Evolutionary conservation across 352 stramenopile species (phyloP).

Genomic region (Phytopythium delawarense): DNA sequence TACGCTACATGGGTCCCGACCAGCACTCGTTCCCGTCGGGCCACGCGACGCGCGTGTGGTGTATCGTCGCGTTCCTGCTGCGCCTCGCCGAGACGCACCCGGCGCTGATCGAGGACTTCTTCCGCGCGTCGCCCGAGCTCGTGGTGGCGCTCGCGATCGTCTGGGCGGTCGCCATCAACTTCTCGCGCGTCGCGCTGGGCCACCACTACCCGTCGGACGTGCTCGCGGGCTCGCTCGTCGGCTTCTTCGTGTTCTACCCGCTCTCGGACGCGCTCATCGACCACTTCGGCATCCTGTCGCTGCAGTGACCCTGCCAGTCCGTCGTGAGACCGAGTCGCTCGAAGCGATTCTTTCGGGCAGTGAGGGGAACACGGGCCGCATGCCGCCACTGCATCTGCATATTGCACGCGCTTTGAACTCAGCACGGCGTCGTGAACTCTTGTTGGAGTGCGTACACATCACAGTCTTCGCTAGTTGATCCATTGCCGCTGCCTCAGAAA

Average conservation of each 20-base stretch:
- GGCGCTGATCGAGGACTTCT: constrained; percentile 24
- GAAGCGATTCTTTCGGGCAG: too few relatives aligned
- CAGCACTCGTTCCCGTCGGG: constrained; percentile 69
- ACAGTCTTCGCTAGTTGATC: background rate
- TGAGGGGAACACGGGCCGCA: too few relatives aligned
- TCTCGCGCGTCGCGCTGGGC: constrained; percentile 50
- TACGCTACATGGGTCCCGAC: constrained; percentile 53
- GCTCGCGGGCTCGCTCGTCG: constrained; percentile 35
- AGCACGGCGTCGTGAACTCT: too few relatives aligned
- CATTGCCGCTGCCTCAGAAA: background rate
- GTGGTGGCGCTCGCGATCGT: constrained; percentile 27
- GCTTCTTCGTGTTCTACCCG: constrained; percentile 32
- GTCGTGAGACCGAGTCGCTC: background rate
- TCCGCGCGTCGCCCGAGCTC: constrained; percentile 22
- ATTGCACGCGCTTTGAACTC: too few relatives aligned
- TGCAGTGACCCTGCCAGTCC: background rate
- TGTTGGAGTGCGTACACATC: too few relatives aligned
- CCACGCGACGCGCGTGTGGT: constrained; percentile 51
- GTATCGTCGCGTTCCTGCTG: constrained; percentile 38
- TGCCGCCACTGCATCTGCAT: too few relatives aligned
- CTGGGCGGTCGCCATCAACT: constrained; percentile 48
- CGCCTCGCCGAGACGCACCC: constrained; percentile 32
- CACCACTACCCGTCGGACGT: constrained; percentile 64
- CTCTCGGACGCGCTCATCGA: constrained; percentile 23
- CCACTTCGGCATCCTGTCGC: constrained; percentile 10